phyloP scores from a whole-genome alignment of 192 early-diverging fungal genomes.

The Mycoemilia scoparia region DNA sequence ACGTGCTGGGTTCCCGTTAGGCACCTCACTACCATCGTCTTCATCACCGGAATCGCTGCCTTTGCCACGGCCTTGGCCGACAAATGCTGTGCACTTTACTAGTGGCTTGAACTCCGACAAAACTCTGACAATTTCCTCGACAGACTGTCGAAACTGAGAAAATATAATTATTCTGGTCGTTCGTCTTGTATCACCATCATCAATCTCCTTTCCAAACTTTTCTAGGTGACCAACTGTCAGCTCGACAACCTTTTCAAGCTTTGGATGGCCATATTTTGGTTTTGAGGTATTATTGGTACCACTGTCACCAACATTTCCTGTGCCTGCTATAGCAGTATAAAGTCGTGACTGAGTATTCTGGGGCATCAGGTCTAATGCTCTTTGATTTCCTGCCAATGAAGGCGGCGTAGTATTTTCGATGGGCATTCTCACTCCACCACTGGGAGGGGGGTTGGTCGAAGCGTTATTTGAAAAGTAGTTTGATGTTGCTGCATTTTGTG shows the following conservation, averaged over 20 bases:
- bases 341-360: too few species aligned
- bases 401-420: too few species aligned
- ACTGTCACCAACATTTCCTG: too few species aligned
- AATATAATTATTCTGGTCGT: conserved; percentile 67
- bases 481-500: too few species aligned
- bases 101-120: conserved; percentile 44
- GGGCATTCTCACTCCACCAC: too few species aligned
- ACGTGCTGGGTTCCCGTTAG: too few species aligned
- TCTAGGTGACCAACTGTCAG: conserved; percentile 52
- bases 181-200: conserved; percentile 6
- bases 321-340: too few species aligned
- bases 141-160: conserved; percentile 64
- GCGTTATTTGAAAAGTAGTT: too few species aligned
- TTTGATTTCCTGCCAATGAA: conserved; percentile 1
- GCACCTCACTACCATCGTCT: conserved; percentile 5
- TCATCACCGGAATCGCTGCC: conserved; percentile 4
- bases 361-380: too few species aligned
- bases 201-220: too few species aligned
- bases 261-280: conserved; percentile 54
- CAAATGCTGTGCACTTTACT: conserved; percentile 51
- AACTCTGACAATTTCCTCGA: conserved; percentile 59
- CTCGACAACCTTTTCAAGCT: conserved; percentile 45
- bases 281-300: too few species aligned
- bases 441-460: not conserved
- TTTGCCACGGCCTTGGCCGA: conserved; percentile 45